Evolutionary conservation across 805 yeast genomes (phyloP).

Genomic region (Candida xyloterini): DNA sequence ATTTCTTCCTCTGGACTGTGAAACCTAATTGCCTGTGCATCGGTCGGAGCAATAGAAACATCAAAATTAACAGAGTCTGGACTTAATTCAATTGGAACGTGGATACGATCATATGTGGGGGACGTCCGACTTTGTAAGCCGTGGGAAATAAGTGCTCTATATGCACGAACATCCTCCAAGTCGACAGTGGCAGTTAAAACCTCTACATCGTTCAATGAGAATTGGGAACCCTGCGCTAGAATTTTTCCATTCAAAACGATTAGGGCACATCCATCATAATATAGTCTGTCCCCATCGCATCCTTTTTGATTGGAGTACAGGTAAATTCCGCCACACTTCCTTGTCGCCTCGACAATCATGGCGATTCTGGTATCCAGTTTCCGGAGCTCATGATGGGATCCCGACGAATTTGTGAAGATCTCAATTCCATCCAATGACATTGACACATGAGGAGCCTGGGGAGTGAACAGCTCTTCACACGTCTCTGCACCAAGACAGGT

Average conservation of each 20-base stretch:
- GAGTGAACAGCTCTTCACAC: slow-evolving; percentile 96
- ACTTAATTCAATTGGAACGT: slow-evolving; percentile 64
- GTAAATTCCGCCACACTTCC: slow-evolving; percentile 95
- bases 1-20: slow-evolving; percentile 94
- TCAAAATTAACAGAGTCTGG: slow-evolving; percentile 58
- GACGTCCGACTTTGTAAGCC: slow-evolving; percentile 59
- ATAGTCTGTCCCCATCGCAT: slow-evolving; percentile 95
- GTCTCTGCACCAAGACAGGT: slow-evolving; percentile 97
- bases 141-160: slow-evolving; percentile 70
- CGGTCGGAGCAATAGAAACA: slow-evolving; percentile 58
- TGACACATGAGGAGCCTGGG: slow-evolving; percentile 89
- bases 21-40: slow-evolving; percentile 48
- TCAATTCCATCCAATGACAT: slow-evolving; percentile 97
- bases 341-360: slow-evolving; percentile 86
- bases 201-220: slow-evolving; percentile 86
- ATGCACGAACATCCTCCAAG: slow-evolving; percentile 83
- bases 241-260: slow-evolving; percentile 90
- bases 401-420: slow-evolving; percentile 91
- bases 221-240: slow-evolving; percentile 92
- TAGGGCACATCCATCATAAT: slow-evolving; percentile 96
- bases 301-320: slow-evolving; percentile 94
- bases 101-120: slow-evolving; percentile 51
- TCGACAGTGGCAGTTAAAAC: slow-evolving; percentile 95
- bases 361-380: slow-evolving; percentile 82
- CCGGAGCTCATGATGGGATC: slow-evolving; percentile 95